Base-by-base conservation (phyloP, 2,329 filamentous ascomycete species). In the Trichoderma guizhouense region DNA sequence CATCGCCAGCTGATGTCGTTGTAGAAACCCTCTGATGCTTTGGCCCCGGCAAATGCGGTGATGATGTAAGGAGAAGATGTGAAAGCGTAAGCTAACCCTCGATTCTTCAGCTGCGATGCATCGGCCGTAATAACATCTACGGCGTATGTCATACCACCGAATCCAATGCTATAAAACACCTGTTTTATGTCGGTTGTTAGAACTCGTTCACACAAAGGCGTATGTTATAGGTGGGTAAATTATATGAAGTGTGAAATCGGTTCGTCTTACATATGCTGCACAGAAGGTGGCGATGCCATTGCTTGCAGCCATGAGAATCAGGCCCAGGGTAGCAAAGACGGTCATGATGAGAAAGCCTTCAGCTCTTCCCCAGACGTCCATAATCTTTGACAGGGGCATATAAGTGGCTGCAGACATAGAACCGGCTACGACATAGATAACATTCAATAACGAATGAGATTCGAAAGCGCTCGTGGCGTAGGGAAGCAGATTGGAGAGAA, bases 51-150 rank as follows among this genome's bases (percentile, higher is more conserved):
- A 74, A 83, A 84, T 0, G 82, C 81, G 0, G 83, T 86, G 57
- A 83, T 89, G 78, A 86, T 81, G 74, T 82, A 84, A 0, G 84
- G 82, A 1, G 82, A 80, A 15, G 80, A 81, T 30, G 82, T 82
- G 39, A 84, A 80, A 24, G 79, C 81, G 51, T 79, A 83, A 7
- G 79, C 80, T 11, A 84, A 65, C 6, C 79, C 82, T 76, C 82
- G 79, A 57, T 82, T 83, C 63, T 74, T 76, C 6, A 83, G 75
- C 53, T 73, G 76, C 7, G 79, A 90, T 2, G 88, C 90, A 76
- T 93, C 91, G 39, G 90, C 89, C 65, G 90, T 88, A 76, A 92
- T 88, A 15, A 93, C 87, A 72, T 87, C 86, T 28, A 91, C 82
- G n/a, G 86, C 84, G 75, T 90, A 92, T 69, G 86, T 86, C 64